A percentile compares a stretch with the other conserved stretches of the same genome.
phyloP scores from a whole-genome alignment of 108 stramenopile species.

The Fistulifera pelliculosa region DNA sequence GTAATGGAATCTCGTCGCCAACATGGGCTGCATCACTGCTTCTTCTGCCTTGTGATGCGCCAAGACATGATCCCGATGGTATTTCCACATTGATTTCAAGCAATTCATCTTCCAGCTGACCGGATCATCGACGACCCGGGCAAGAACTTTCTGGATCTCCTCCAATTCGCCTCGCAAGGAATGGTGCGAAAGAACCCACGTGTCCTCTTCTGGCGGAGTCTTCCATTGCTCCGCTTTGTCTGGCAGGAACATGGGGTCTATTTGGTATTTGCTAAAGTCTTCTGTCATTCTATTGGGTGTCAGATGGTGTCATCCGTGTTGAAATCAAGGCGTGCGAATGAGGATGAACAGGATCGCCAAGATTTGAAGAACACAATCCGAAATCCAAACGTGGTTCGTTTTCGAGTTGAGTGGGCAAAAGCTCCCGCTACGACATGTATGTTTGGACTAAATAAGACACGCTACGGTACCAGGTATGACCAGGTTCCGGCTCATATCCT shows the following conservation, averaged over 20 bases:
- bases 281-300: too few relatives aligned
- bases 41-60: slow-evolving; percentile 38
- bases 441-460: too few relatives aligned
- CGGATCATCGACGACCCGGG: slow-evolving; percentile 4
- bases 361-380: too few relatives aligned
- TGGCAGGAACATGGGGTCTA: slow-evolving; percentile 16
- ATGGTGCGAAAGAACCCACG: slow-evolving; percentile 39
- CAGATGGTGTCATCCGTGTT: too few relatives aligned
- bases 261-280: slow-evolving; percentile 13
- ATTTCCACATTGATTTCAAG: slow-evolving; percentile 18
- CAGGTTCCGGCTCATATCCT: too few relatives aligned
- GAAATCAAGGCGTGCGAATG: too few relatives aligned
- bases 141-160: slow-evolving; percentile 16
- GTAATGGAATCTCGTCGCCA: slow-evolving; percentile 25
- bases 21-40: slow-evolving; percentile 25
- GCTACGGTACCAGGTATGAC: too few relatives aligned
- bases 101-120: slow-evolving; percentile 19
- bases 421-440: too few relatives aligned
- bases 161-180: slow-evolving; percentile 24
- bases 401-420: too few relatives aligned
- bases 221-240: slow-evolving; percentile 33
- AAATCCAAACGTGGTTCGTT: too few relatives aligned
- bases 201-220: slow-evolving; percentile 22
- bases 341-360: too few relatives aligned
- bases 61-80: slow-evolving; percentile 26